Base-by-base conservation (phyloP, 2,329 filamentous ascomycete species). In the Pseudogymnoascus sp. region DNA sequence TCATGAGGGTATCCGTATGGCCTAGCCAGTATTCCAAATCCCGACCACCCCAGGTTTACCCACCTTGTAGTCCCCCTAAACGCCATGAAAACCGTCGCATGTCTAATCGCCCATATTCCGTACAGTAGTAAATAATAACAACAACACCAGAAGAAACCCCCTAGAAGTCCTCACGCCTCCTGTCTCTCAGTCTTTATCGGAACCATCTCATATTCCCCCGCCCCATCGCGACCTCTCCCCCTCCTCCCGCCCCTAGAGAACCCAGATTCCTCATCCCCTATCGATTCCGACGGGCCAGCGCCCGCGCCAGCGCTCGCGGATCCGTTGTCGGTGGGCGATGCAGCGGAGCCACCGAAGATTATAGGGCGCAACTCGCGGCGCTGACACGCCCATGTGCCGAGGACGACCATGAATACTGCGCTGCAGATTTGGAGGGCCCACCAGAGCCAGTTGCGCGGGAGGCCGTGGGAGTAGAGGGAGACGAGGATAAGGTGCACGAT, bases 301-400 rank as follows among this genome's bases (percentile, higher is more conserved):
- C 65, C 31, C 4, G 31, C 44, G 0, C 67, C 38, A 67, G 63
- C n/a, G 60, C 62, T 65, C 10, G 66, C 61, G 60, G 64, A 68
- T n/a, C 71, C 70, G 16, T 63, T 50, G 11, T 50, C 44, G 25
- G 61, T 38, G 2, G 62, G n/a, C 31, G 65, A 63, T 5, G 64
- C 25, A 2, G 68, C 56, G 62, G 76, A 79, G 2, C 88, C 88
- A 18, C 91, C 91, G 72, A 97, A 97, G 64, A 84, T 88, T 69
- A 97, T 95, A 10, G 94, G 93, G 71, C 86, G 83, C 63, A 99
- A 78, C 76, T 99, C 94, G 65, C 93, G 83, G 80, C 92, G 95
- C 71, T 88, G 91, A 73, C 93, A 97, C 2, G 88, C 90, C 90
- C 93, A 97, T 38, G 95, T 88, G 3, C 91, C 92, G 1, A 94